phyloP scores from a whole-genome alignment of 2,329 filamentous ascomycete species.

The Verruconis gallopava region DNA sequence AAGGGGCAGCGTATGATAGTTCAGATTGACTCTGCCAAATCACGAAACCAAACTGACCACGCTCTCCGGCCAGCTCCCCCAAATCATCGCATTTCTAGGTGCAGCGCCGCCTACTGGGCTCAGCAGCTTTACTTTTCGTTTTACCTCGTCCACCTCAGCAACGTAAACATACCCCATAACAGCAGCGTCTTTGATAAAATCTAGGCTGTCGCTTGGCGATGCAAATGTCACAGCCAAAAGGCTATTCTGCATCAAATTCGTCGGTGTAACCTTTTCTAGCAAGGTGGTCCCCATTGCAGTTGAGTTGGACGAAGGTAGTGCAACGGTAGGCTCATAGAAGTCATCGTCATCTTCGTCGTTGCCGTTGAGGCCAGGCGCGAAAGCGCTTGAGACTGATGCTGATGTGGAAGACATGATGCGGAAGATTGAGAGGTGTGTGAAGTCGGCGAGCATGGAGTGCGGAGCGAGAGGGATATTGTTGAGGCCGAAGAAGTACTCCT shows the following conservation, averaged over 20 bases:
- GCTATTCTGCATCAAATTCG: conserved; percentile 61
- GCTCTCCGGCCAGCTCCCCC: conserved; percentile 78
- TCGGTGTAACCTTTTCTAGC: conserved; percentile 50
- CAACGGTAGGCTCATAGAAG: conserved; percentile 22
- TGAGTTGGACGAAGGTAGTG: conserved; percentile 18
- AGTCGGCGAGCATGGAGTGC: conserved; percentile 74
- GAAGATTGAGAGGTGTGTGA: conserved; percentile 61
- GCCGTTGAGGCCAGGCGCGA: conserved; percentile 27
- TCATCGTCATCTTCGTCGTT: conserved; percentile 33
- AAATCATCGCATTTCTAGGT: conserved; percentile 66
- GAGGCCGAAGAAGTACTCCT: conserved; percentile 90
- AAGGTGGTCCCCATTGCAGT: conserved; percentile 16
- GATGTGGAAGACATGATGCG: conserved; percentile 40
- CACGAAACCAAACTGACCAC: conserved; percentile 61
- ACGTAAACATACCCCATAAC: conserved; percentile 92
- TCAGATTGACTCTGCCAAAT: no score
- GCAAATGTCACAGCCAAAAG: conserved; percentile 78
- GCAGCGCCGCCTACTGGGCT: conserved; percentile 73
- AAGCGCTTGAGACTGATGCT: conserved; percentile 18
- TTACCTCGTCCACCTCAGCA: conserved; percentile 76
- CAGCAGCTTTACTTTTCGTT: conserved; percentile 66
- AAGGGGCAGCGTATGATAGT: no score
- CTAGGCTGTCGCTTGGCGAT: conserved; percentile 51
- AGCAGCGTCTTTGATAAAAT: conserved; percentile 63
- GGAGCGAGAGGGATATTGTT: conserved; percentile 64